Base-by-base conservation (phyloP, 768 basidiomycete genomes). In the Holtermannia corniformis region DNA sequence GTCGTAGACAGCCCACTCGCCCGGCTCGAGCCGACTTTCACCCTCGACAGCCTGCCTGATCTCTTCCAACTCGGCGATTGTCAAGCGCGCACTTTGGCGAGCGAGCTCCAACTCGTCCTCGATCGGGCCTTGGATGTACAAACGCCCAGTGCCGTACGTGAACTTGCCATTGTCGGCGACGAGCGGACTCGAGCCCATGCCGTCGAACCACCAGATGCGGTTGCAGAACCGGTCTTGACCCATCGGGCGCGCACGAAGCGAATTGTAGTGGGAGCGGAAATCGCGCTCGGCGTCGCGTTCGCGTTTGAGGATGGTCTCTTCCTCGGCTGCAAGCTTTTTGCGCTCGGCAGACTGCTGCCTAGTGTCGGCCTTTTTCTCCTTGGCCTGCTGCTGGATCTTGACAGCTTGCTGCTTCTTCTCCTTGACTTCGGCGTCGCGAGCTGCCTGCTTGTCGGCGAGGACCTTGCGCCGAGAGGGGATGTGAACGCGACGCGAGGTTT, bases 161-260 rank as follows among this genome's bases (percentile, higher is more conserved):
- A 84, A 80, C 24, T 82, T 79, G 3, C 86, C 86, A 14, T 86
- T 86, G 58, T 81, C 82, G 40, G 83, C 84, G 52, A 89, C 76
- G 49, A 93, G 73, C 43, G 84, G 82, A 44, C 83, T 84, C 4
- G 84, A 82, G 5, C 93, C 93, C 78, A 91, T 80, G 10, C 93
- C 93, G 72, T 99, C 93, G 68, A 96, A 88, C 93, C 93, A 99
- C 93, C 93, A 99, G 54, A 95, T 78, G 26, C 87, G 82, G 68
- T 95, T 93, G 65, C 87, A 86, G 73, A 96, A 99, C 49, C 95
- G 79, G 68, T 99, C 95, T 57, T 80, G 79, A 13, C 95, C 95
- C 47, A 97, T 65, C 1, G 92, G 89, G 64, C 89, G 86, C 20
- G 87, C 83, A 49, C 95, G 80, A 46, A 91, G 80, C 4, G 84